These are phyloP conservation scores for Dittrichia graveolens DNA, from an alignment of 129 eudicot genomes.

Conservation along the genomic window DNA sequence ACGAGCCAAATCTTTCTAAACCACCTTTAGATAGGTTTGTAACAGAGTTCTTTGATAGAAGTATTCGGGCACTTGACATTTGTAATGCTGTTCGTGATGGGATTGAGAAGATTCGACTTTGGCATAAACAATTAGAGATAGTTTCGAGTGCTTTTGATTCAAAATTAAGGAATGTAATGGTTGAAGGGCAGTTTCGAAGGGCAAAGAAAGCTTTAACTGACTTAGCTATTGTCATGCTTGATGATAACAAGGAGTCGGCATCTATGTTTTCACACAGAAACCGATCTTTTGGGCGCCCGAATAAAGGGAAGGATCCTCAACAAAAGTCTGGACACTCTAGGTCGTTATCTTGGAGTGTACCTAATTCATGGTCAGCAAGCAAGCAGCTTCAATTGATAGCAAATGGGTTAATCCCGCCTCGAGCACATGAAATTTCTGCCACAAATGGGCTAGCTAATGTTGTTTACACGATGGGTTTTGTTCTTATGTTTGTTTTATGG, in stretches of 20 bases:
- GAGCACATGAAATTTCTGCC: slow-evolving; percentile 58
- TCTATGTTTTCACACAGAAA: slow-evolving; percentile 58
- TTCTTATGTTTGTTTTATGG: slow-evolving; percentile 80
- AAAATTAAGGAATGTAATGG: slow-evolving; percentile 42
- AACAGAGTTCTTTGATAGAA: slow-evolving; percentile 60
- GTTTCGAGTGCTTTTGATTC: slow-evolving; percentile 58
- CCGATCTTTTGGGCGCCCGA: slow-evolving; percentile 70
- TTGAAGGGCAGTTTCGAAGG: slow-evolving; percentile 72
- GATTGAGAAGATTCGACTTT: slow-evolving; percentile 63
- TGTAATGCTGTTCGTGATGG: slow-evolving; percentile 89
- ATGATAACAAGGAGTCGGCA: slow-evolving; percentile 54
- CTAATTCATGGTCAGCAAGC: slow-evolving; percentile 86
- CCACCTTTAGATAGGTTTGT: slow-evolving; percentile 62
- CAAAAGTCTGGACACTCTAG: slow-evolving; percentile 60
- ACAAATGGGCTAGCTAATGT: slow-evolving; percentile 59
- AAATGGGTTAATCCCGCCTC: slow-evolving; percentile 58
- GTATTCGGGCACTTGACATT: slow-evolving; percentile 75
- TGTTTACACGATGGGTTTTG: slow-evolving; percentile 70
- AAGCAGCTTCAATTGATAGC: slow-evolving; percentile 84
- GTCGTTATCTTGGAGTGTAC: slow-evolving; percentile 92
- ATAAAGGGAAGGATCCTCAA: slow-evolving; percentile 54
- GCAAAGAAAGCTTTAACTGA: slow-evolving; percentile 78
- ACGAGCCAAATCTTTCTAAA: slow-evolving; percentile 48
- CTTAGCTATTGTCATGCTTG: slow-evolving; percentile 72
- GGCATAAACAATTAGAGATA: slow-evolving; percentile 68